Conservation (phyloP, 495 filamentous ascomycete genomes). For the Oleoguttula mirabilis region DNA sequence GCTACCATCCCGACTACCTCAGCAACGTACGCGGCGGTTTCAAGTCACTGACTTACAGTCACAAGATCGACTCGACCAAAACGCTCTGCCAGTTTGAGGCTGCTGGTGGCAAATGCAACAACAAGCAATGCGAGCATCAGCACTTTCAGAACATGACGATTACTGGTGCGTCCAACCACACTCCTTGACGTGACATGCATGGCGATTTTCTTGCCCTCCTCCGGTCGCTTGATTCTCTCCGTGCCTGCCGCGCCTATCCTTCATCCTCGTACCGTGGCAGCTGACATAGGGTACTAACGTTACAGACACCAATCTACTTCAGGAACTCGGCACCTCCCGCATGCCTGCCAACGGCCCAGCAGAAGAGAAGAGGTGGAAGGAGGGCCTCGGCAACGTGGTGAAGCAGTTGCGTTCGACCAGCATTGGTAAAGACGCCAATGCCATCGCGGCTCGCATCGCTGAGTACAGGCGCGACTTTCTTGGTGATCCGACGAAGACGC, state of each 20-base stretch:
- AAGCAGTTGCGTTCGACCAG: slow-evolving; percentile 60
- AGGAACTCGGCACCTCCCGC: slow-evolving; percentile 24
- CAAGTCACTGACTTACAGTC: slow-evolving; percentile 84
- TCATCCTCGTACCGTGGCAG: slow-evolving; percentile 33
- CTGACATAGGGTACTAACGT: slow-evolving; percentile 15
- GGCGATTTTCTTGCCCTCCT: too few species aligned
- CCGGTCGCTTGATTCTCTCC: too few species aligned
- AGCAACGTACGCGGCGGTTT: slow-evolving; percentile 60
- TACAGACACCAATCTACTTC: slow-evolving; percentile 16
- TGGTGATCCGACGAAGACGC: slow-evolving; percentile 36
- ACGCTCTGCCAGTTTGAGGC: slow-evolving; percentile 65
- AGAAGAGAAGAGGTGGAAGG: slow-evolving; percentile 58
- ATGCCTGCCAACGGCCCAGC: slow-evolving; percentile 56
- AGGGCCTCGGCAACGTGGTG: slow-evolving; percentile 64
- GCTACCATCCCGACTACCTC: slow-evolving; percentile 68
- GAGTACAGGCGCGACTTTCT: slow-evolving; percentile 64
- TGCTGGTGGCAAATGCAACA: slow-evolving; percentile 63
- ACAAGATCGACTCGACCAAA: slow-evolving; percentile 63
- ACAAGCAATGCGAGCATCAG: slow-evolving; percentile 55
- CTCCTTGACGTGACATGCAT: too few species aligned
- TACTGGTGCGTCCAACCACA: slow-evolving; percentile 57
- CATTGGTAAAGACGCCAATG: slow-evolving; percentile 60
- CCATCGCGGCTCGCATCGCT: slow-evolving; percentile 69
- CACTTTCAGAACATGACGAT: slow-evolving; percentile 68
- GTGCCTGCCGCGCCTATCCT: too few species aligned